These are phyloP conservation scores for Elaeagnus macrophylla DNA, from an alignment of 306 rosid genomes.

Conservation along the genomic window DNA sequence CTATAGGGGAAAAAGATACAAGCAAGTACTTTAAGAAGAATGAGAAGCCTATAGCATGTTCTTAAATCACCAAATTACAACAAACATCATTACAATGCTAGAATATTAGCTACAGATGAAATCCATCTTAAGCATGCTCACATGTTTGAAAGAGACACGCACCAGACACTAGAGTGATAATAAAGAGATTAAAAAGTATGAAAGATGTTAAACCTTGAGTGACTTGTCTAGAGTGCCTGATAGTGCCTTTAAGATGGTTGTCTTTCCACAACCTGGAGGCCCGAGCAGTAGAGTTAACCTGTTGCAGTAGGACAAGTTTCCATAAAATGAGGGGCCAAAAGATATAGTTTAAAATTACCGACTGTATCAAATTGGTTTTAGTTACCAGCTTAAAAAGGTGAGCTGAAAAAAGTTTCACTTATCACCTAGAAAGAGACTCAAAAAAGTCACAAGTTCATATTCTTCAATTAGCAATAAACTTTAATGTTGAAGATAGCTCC, in stretches of 20 bases:
- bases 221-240: constrained; percentile 32
- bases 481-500: too few species aligned
- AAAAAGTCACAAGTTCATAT: too few species aligned
- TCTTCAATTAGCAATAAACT: too few species aligned
- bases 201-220: constrained; percentile 20
- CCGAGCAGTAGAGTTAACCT: constrained; percentile 43
- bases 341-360: too few species aligned
- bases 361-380: too few species aligned
- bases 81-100: background rate
- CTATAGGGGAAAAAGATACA: constrained; percentile 20
- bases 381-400: too few species aligned
- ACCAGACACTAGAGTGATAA: too few species aligned
- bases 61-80: background rate
- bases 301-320: constrained; percentile 1
- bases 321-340: background rate
- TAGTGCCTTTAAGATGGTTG: constrained; percentile 32
- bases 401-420: too few species aligned
- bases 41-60: background rate
- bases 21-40: background rate
- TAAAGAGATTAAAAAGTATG: background rate
- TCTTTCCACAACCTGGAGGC: constrained; percentile 47
- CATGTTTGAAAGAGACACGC: too few species aligned
- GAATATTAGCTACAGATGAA: too few species aligned
- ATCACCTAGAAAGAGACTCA: too few species aligned
- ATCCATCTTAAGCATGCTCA: too few species aligned